Conservation (phyloP, 768 basidiomycete species). For the Tulasnella sp. region DNA sequence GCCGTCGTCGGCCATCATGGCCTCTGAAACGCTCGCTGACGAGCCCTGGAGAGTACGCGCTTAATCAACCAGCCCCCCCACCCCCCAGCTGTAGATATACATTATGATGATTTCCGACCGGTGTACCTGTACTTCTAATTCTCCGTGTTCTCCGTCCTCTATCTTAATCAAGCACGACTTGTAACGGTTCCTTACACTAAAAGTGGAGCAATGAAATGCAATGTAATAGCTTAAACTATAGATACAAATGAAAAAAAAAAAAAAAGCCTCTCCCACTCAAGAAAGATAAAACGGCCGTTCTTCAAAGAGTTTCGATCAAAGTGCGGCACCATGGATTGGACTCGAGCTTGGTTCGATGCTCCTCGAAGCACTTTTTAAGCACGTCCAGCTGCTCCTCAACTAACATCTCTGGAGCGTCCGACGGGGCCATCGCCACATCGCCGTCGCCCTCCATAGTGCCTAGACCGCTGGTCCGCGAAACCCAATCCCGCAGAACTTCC, state of each 20-base stretch:
- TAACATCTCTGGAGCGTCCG: conserved; percentile 24
- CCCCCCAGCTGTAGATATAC: background rate
- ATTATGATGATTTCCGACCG: background rate
- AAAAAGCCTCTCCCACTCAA: background rate
- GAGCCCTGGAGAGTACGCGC: background rate
- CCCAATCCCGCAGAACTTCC: conserved; percentile 66
- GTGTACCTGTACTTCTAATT: background rate
- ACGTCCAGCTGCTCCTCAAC: conserved; percentile 42
- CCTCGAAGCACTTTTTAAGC: conserved; percentile 54
- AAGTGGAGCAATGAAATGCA: background rate
- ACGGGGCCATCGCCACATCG: conserved; percentile 40
- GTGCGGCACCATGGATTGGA: conserved; percentile 69
- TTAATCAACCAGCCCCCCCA: background rate
- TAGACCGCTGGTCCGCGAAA: conserved; percentile 28
- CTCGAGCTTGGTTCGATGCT: conserved; percentile 63
- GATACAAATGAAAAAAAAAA: background rate
- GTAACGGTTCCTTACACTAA: background rate
- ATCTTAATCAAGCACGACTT: background rate
- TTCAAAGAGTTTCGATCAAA: conserved; percentile 41
- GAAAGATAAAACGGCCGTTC: background rate
- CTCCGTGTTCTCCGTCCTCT: background rate
- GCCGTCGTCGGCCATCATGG: background rate
- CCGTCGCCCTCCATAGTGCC: conserved; percentile 40
- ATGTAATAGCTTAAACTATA: background rate
- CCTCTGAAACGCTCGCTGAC: background rate